A percentile compares a stretch with the other conserved stretches of the same genome.
Evolutionary conservation across 2,329 filamentous ascomycete species (phyloP).

Genomic region (Aspergillus eucalypticola): DNA sequence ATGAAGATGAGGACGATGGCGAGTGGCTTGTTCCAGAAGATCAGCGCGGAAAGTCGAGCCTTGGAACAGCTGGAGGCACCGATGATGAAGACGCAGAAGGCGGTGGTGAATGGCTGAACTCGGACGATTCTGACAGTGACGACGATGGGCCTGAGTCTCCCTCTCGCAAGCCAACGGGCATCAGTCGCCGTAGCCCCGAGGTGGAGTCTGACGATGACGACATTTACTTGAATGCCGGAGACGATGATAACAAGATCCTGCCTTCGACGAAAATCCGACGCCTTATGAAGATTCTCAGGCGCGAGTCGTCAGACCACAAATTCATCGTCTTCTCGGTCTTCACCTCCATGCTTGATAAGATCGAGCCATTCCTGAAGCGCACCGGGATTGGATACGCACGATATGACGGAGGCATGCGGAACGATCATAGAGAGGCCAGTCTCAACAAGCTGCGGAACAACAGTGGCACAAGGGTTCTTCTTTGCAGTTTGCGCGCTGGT

Average conservation of each 20-base stretch:
- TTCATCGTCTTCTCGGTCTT: slow-evolving; percentile 99
- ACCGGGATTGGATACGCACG: slow-evolving; percentile 77
- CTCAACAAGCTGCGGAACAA: slow-evolving; percentile 75
- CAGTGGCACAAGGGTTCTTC: slow-evolving; percentile 72
- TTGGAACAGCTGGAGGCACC: slow-evolving; percentile 79
- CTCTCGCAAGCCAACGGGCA: slow-evolving; percentile 17
- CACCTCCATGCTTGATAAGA: slow-evolving; percentile 94
- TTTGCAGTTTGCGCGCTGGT: slow-evolving; percentile 93
- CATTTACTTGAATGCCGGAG: slow-evolving; percentile 43
- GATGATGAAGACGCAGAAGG: slow-evolving; percentile 87
- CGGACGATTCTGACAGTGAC: slow-evolving; percentile 65
- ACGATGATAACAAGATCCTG: slow-evolving; percentile 47
- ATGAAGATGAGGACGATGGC: slow-evolving; percentile 65
- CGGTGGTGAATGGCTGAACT: slow-evolving; percentile 74
- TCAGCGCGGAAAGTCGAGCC: slow-evolving; percentile 59
- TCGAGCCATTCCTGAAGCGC: slow-evolving; percentile 83
- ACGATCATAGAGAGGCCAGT: slow-evolving; percentile 86
- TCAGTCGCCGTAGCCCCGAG: slow-evolving; percentile 27
- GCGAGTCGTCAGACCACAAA: slow-evolving; percentile 80
- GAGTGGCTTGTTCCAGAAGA: slow-evolving; percentile 77
- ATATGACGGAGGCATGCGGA: slow-evolving; percentile 94
- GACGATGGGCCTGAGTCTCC: slow-evolving; percentile 35
- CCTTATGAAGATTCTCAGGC: slow-evolving; percentile 75
- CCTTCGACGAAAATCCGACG: slow-evolving; percentile 88
- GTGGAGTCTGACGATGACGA: slow-evolving; percentile 45